phyloP scores from a whole-genome alignment of 2,329 filamentous ascomycete genomes.

The Beauveria scarabaeidicola region DNA sequence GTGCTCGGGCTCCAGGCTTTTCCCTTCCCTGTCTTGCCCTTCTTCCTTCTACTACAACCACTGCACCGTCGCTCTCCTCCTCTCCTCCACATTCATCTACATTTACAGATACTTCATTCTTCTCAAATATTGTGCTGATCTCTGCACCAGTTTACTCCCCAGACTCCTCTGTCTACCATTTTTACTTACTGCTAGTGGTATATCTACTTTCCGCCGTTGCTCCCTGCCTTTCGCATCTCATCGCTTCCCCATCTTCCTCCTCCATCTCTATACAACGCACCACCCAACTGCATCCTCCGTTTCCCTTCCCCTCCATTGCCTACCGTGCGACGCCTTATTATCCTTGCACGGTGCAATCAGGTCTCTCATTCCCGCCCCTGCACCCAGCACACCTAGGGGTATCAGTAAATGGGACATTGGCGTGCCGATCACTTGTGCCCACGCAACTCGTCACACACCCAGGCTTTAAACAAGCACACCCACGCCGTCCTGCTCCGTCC shows the following conservation, averaged over 20 bases:
- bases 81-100: neutral
- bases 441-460: conserved; percentile 40
- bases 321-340: neutral
- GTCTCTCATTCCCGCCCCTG: neutral
- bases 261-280: neutral
- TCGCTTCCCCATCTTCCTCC: neutral
- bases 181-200: neutral
- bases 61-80: neutral
- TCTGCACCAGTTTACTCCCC: neutral
- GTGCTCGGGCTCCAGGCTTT: neutral
- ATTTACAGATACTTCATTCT: neutral
- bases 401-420: conserved; percentile 42
- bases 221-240: neutral
- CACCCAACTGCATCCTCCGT: neutral
- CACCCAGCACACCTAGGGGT: conserved; percentile 28
- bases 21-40: neutral
- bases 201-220: neutral
- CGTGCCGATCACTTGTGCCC: conserved; percentile 46
- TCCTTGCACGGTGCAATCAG: neutral
- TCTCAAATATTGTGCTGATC: neutral
- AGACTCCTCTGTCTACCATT: neutral
- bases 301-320: neutral
- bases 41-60: neutral
- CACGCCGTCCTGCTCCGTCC: neutral
- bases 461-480: conserved; percentile 13